Conservation (phyloP, 768 basidiomycete genomes). For the Gloeopeniophorella convolvens region DNA sequence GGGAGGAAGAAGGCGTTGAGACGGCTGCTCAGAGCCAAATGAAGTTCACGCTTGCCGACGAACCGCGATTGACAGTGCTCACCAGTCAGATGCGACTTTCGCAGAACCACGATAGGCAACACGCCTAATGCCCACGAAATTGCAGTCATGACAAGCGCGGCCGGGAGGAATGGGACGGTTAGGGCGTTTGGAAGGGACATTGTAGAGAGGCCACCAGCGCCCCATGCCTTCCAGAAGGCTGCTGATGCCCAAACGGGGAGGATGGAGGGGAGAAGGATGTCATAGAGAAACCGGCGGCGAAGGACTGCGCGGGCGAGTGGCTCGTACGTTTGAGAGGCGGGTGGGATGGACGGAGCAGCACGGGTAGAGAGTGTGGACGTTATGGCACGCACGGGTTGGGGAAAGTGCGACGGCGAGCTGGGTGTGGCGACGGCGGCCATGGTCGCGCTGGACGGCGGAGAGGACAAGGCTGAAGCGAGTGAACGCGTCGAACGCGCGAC, state of each 20-base stretch:
- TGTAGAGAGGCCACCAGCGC: slow-evolving; percentile 30
- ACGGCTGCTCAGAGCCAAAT: slow-evolving; percentile 31
- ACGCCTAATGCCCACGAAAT: slow-evolving; percentile 46
- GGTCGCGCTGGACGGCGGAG: background rate
- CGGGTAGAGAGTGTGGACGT: slow-evolving; percentile 34
- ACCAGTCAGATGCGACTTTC: slow-evolving; percentile 59
- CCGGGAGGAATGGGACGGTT: slow-evolving; percentile 32
- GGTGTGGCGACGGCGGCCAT: background rate
- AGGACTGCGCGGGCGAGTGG: slow-evolving; percentile 59
- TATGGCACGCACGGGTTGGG: slow-evolving; percentile 38
- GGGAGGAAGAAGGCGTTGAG: slow-evolving; percentile 46
- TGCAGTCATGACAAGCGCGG: slow-evolving; percentile 36
- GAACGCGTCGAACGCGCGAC: no score
- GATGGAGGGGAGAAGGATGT: slow-evolving; percentile 46
- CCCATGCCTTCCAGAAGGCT: slow-evolving; percentile 39
- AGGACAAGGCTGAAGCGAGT: no score
- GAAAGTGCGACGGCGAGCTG: slow-evolving; percentile 19
- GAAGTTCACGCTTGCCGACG: background rate
- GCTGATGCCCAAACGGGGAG: slow-evolving; percentile 40
- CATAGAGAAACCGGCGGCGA: slow-evolving; percentile 49
- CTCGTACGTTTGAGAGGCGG: slow-evolving; percentile 53
- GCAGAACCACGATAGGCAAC: slow-evolving; percentile 49
- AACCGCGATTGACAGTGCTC: slow-evolving; percentile 24
- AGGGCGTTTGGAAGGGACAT: slow-evolving; percentile 34
- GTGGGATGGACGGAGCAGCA: slow-evolving; percentile 48